Evolutionary conservation across 2,329 filamentous ascomycete species (phyloP).

Genomic region (Colletotrichum gloeosporioides): DNA sequence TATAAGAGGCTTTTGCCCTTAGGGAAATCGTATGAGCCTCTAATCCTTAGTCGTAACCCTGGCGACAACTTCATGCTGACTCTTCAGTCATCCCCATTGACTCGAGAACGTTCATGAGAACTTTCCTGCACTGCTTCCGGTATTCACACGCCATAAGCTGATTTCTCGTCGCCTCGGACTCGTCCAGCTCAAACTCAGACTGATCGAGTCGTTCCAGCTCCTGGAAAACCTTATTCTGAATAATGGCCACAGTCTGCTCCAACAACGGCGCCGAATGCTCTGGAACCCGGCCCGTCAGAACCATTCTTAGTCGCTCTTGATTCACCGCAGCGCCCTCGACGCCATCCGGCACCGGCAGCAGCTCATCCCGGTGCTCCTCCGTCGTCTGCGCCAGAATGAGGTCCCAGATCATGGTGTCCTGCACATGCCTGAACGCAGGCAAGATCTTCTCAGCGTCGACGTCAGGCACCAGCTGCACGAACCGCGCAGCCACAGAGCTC

Average conservation of each 20-base stretch:
- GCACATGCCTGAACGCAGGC: slow-evolving; percentile 53
- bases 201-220: slow-evolving; percentile 51
- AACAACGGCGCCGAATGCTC: slow-evolving; percentile 32
- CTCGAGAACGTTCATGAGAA: slow-evolving; percentile 51
- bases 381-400: slow-evolving; percentile 46
- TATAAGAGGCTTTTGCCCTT: neutral
- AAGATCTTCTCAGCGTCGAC: slow-evolving; percentile 30
- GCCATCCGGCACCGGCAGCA: slow-evolving; percentile 28
- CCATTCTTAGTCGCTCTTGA: slow-evolving; percentile 25
- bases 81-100: slow-evolving; percentile 31
- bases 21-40: neutral
- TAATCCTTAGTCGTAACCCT: fast-evolving
- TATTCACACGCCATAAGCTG: slow-evolving; percentile 57
- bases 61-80: fast-evolving
- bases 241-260: slow-evolving; percentile 42
- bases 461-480: slow-evolving; percentile 40
- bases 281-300: slow-evolving; percentile 36
- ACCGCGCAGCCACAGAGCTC: slow-evolving; percentile 52
- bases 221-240: slow-evolving; percentile 48
- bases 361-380: slow-evolving; percentile 31
- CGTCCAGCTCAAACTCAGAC: slow-evolving; percentile 48
- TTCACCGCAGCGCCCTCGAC: slow-evolving; percentile 24
- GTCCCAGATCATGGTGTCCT: slow-evolving; percentile 58
- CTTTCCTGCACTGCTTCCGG: slow-evolving; percentile 50
- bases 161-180: slow-evolving; percentile 47